phyloP scores from a whole-genome alignment of 129 eudicot genomes.

The Daucus carota region DNA sequence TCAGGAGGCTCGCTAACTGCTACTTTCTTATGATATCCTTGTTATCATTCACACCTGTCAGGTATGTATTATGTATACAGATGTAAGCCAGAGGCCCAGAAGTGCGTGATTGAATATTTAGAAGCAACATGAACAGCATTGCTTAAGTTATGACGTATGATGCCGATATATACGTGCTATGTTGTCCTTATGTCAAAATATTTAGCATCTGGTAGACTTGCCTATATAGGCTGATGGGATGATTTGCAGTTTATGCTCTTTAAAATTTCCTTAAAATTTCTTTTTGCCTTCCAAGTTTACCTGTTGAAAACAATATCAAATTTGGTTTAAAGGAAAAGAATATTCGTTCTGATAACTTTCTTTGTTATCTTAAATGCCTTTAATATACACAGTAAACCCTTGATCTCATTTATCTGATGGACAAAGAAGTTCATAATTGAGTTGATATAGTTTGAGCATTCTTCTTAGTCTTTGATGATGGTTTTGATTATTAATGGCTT shows the following conservation, averaged over 20 bases:
- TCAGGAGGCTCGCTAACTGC: slow-evolving; percentile 96
- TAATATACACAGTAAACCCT: neutral
- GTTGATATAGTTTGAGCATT: neutral
- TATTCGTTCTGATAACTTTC: neutral
- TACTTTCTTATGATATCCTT: slow-evolving; percentile 92
- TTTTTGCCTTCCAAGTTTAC: neutral
- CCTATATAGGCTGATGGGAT: neutral
- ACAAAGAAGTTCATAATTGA: neutral
- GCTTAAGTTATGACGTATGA: neutral
- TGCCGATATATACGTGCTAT: neutral
- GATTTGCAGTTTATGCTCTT: neutral
- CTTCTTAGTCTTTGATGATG: neutral
- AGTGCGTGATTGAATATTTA: neutral
- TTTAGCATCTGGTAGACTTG: neutral
- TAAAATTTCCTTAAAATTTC: neutral
- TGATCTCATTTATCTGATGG: neutral
- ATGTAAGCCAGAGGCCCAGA: slow-evolving; percentile 11
- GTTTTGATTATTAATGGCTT: neutral
- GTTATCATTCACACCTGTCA: slow-evolving; percentile 88
- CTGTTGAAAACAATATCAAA: neutral
- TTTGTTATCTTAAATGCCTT: neutral
- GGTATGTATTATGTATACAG: slow-evolving; percentile 78
- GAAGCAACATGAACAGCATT: neutral
- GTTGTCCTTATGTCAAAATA: neutral
- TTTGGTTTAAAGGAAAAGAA: neutral